Percentiles rank a stretch among this genome's conserved stretches.
Evolutionary conservation across 805 yeast species (phyloP).

Genomic region (Kuraishia cidri): DNA sequence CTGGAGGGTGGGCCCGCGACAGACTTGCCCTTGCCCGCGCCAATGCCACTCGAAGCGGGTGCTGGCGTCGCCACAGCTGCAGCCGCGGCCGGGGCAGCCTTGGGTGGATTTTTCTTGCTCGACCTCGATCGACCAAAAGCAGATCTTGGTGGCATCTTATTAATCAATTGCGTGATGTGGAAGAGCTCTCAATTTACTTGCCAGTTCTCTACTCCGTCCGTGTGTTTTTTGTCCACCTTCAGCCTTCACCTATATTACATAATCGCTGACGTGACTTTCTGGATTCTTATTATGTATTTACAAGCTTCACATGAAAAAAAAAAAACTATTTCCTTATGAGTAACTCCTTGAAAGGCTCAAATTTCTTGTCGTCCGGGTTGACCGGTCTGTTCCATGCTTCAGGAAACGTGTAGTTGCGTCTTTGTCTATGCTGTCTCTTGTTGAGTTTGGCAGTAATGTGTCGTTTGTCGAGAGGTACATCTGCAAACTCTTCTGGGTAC

Average conservation of each 20-base stretch:
- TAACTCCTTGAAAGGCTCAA: slow-evolving; percentile 1
- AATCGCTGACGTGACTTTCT: too few species aligned
- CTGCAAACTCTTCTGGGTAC: slow-evolving; percentile 50
- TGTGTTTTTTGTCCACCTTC: too few species aligned
- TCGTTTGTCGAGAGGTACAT: slow-evolving; percentile 76
- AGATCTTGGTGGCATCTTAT: slow-evolving; percentile 1
- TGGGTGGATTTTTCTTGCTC: neutral
- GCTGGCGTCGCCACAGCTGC: neutral
- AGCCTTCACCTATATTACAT: too few species aligned
- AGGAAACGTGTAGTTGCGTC: slow-evolving; percentile 49
- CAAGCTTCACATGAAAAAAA: too few species aligned
- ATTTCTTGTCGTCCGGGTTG: neutral
- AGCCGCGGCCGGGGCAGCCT: neutral
- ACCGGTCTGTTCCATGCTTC: slow-evolving; percentile 65
- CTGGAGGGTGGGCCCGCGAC: slow-evolving; percentile 23
- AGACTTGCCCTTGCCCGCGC: slow-evolving; percentile 3
- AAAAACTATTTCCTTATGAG: too few species aligned
- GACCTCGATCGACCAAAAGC: neutral
- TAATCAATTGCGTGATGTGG: too few species aligned
- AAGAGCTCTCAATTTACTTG: too few species aligned
- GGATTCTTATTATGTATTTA: too few species aligned
- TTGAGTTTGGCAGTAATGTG: slow-evolving; percentile 41
- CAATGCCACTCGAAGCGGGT: too few species aligned
- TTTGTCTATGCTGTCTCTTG: slow-evolving; percentile 28
- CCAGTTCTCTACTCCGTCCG: too few species aligned